Conservation (phyloP, 352 stramenopile species). For the Phytophthora sp. region DNA sequence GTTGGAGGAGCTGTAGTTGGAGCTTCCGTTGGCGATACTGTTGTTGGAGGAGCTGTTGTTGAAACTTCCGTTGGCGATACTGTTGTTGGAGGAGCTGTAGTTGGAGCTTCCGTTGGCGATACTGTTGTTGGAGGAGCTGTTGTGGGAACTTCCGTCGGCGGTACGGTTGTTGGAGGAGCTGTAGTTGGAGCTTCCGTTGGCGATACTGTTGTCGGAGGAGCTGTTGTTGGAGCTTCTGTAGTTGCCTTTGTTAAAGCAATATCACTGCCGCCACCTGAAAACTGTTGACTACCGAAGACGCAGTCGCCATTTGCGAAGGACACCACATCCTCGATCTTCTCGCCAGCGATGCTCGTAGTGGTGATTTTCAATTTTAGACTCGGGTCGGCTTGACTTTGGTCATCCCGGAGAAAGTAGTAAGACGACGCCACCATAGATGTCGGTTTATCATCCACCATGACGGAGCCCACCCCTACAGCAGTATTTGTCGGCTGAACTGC, state of each 20-base stretch:
- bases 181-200: background rate
- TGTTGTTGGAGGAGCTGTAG: background rate
- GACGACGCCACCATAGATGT: slow-evolving; percentile 71
- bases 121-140: background rate
- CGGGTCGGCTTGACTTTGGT: slow-evolving; percentile 34
- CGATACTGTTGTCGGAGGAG: background rate
- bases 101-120: background rate
- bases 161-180: background rate
- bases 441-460: slow-evolving; percentile 20
- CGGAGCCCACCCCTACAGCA: slow-evolving; percentile 12
- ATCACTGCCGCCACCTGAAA: background rate
- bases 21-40: background rate
- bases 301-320: slow-evolving; percentile 51
- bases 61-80: background rate
- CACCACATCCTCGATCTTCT: slow-evolving; percentile 57
- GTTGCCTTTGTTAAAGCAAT: background rate
- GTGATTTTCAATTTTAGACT: slow-evolving; percentile 54
- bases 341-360: slow-evolving; percentile 47
- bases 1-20: background rate
- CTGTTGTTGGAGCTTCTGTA: background rate
- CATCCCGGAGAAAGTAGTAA: slow-evolving; percentile 67
- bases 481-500: slow-evolving; percentile 23
- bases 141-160: background rate
- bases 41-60: background rate
- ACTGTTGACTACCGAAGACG: slow-evolving; percentile 39